Evolutionary conservation across 345 rosid genomes (phyloP), one percentile per base, ranked within the genome.

Genomic region (Syzygium aqueum): DNA sequence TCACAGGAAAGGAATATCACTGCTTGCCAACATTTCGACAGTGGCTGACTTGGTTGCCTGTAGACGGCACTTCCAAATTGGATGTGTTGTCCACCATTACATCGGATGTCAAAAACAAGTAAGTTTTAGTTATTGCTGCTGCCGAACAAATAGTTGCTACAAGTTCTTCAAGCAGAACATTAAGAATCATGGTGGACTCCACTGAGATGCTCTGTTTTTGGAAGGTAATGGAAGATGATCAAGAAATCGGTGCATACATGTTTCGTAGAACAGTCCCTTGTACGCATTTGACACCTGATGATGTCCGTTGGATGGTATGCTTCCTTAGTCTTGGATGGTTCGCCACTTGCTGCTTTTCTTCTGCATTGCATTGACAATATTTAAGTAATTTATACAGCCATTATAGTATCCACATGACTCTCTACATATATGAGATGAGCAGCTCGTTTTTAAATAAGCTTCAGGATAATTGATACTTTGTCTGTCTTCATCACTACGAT

Each of bases 151-250:
- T 25, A 67, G 4, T 50, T 52, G 43, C 59, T 86, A 23, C 43
- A 43, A 27, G 52, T 13, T 84, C 49, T 30, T 84, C 46, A 53
- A 19, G 8, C n/a, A 53, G 50, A 37, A 37, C 82, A 53, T 84
- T 8, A 33, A 22, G 11, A 51, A 22, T 33, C 30, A 77, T n/a
- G 77, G 59, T 85, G 50, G 73, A 63, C 84, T 87, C 30, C 85
- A 80, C 77, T 82, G 86, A 53, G 85, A 67, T 85, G 85, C 54
- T 84, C 84, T 63, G 53, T 67, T 86, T 40, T 87, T 77, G 63
- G 89, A 88, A 97, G 99, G 99, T 97, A 16, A 94, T 97, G 98
- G 99, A 97, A 91, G 99, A 97, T 88, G 98, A 94, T 91, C 95
- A 91, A 90, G 99, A 97, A 91, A 95, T 95, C 22, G 96, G 89